Evolutionary conservation across 768 basidiomycete species (phyloP), one percentile per base, ranked within the genome.

Genomic region (Mycena rebaudengoi): DNA sequence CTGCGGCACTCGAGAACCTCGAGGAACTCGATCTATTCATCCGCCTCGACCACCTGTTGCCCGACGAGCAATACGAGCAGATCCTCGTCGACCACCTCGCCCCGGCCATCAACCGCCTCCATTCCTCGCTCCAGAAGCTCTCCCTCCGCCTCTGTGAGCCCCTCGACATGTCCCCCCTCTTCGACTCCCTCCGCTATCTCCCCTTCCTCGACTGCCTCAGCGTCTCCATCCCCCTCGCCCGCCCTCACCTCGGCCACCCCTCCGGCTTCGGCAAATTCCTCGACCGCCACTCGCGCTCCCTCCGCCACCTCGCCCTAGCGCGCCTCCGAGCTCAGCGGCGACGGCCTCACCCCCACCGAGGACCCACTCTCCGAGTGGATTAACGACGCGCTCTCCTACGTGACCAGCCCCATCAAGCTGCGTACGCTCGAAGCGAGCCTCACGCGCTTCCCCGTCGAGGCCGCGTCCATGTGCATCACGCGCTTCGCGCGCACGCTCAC

Each of bases 91-190:
- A 72, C 39, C 70, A 79, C 61, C 75, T 83, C 30, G 82, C 81
- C 2, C 80, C 78, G 30, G 76, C 77, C 13, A 76, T 83, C 40
- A 76, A 72, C 40, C 73, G 74, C 18, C 73, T 82, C 40, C 73
- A 72, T 41, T 58, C 71, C 7, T 76, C 78, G 12, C 76, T 83
- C 46, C 76, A 76, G 40, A 75, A 73, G 13, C 75, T 85, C 52
- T 71, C 75, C 29, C 75, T 85, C 43, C 78, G 80, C 55, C 71
- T 80, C 4, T 82, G 82, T 76, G 80, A 82, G 53, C 79, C 83
- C 1, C 74, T 82, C n/a, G 79, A 83, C 58, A 73, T 82, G 26
- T 73, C 81, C 1, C 81, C 80, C 3, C 71, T 84, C 51, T 81
- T 85, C 64, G 67, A 63, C 41, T 68, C 77, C 20, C 73, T 83